A percentile compares a stretch with the other conserved stretches of the same genome.
Evolutionary conservation across 2,329 filamentous ascomycete genomes (phyloP).

Genomic region (Microthyrium microscopicum): DNA sequence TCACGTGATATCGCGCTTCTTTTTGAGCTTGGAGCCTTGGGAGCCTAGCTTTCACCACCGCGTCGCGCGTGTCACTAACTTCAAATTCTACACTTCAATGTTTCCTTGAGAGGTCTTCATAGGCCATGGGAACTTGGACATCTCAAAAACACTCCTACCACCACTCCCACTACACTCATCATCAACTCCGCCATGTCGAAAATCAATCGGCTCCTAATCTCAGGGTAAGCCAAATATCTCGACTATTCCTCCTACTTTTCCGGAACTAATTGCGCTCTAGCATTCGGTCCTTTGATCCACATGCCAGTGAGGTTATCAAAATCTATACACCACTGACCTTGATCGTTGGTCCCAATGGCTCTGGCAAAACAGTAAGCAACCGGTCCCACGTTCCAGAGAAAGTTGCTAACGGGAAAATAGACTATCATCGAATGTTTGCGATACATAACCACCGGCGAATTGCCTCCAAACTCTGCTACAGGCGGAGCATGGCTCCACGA

Average conservation of each 20-base stretch:
- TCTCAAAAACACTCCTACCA: conserved; percentile 4
- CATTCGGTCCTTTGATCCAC: conserved; percentile 72
- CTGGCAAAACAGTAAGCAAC: conserved; percentile 61
- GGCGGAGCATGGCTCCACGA: conserved; percentile 93
- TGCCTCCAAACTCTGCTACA: conserved; percentile 75
- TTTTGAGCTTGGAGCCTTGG: background rate
- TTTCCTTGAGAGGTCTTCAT: too few species aligned
- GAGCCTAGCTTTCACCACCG: background rate
- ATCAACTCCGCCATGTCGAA: conserved; percentile 28
- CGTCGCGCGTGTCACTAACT: background rate
- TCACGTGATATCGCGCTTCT: too few species aligned
- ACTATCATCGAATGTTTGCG: conserved; percentile 98
- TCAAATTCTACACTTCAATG: too few species aligned
- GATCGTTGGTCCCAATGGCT: conserved; percentile 94
- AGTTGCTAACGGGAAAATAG: conserved; percentile 17
- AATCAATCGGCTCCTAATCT: conserved; percentile 78
- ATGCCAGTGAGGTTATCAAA: conserved; percentile 57
- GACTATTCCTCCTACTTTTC: conserved; percentile 8
- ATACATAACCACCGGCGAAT: conserved; percentile 87
- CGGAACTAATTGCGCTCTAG: too few species aligned
- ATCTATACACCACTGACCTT: conserved; percentile 86
- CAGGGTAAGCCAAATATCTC: conserved; percentile 37
- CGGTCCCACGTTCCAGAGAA: conserved; percentile 2
- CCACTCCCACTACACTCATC: background rate
- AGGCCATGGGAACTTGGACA: too few species aligned